phyloP scores from a whole-genome alignment of 169 alveolate genomes.

The Plasmodium inui region DNA sequence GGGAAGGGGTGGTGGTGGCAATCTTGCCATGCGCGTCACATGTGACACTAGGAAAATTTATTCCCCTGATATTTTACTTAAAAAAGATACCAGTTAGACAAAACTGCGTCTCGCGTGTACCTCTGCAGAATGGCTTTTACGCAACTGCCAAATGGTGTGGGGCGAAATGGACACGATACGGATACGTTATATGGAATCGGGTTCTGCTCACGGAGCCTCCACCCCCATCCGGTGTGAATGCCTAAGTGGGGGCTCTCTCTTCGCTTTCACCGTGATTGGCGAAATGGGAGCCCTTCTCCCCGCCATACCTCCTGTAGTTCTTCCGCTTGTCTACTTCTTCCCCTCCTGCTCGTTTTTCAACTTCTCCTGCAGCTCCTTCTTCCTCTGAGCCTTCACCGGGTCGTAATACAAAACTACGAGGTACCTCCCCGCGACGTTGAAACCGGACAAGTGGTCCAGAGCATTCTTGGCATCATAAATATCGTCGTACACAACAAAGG shows the following conservation, averaged over 20 bases:
- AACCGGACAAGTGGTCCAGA: slow-evolving; percentile 98
- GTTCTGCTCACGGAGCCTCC: not conserved
- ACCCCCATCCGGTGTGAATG: not conserved
- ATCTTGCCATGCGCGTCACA: not conserved
- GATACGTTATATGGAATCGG: not conserved
- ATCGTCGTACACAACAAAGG: slow-evolving; percentile 98
- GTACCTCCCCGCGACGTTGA: slow-evolving; percentile 98
- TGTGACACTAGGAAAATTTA: not conserved
- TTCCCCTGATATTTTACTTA: not conserved
- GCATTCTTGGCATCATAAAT: slow-evolving; percentile 99
- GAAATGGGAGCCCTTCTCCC: not conserved
- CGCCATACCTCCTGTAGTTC: not conserved
- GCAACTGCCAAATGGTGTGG: not conserved
- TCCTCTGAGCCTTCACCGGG: slow-evolving; percentile 88
- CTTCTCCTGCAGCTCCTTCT: slow-evolving; percentile 86
- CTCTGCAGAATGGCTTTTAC: not conserved
- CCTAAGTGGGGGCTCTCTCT: not conserved
- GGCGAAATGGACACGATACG: not conserved
- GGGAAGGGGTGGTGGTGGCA: not conserved
- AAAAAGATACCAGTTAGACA: not conserved
- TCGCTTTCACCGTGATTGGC: not conserved
- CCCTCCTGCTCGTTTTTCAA: slow-evolving; percentile 83
- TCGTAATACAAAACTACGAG: slow-evolving; percentile 90
- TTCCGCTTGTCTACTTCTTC: not conserved
- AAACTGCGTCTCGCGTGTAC: not conserved